Conservation (phyloP, 2,329 filamentous ascomycete genomes). For the Diaporthe eres region DNA sequence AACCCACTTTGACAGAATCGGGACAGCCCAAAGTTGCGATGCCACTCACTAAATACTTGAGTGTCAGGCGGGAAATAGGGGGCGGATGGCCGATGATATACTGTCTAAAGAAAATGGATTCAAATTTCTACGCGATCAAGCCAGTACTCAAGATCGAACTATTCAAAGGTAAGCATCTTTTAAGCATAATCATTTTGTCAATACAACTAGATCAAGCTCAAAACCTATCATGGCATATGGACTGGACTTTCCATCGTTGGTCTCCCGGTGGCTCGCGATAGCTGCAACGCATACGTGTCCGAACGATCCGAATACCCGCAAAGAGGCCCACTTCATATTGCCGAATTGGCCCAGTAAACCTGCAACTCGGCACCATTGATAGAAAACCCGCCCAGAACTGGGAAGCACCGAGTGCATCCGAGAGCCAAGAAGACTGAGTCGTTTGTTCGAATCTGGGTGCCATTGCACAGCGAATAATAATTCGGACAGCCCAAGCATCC, state of each 20-base stretch:
- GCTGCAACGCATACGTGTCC: background rate
- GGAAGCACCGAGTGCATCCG: background rate
- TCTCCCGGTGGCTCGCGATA: background rate
- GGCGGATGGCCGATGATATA: background rate
- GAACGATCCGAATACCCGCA: background rate
- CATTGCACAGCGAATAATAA: background rate
- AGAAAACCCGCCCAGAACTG: background rate
- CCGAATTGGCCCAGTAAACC: background rate
- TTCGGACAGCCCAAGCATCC: background rate
- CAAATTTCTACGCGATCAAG: background rate
- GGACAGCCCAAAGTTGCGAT: background rate
- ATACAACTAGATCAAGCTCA: background rate
- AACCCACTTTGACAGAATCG: background rate
- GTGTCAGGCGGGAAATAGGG: background rate
- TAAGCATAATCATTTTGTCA: background rate
- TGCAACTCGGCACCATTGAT: background rate
- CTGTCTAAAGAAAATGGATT: background rate
- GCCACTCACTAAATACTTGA: background rate
- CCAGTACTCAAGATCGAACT: background rate
- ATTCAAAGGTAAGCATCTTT: background rate
- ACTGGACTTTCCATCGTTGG: background rate
- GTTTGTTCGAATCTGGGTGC: background rate
- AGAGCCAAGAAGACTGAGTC: background rate
- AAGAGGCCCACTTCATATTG: background rate
- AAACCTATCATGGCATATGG: background rate